These are phyloP conservation scores for Hypoxylon rubiginosum DNA, from an alignment of 2,329 filamentous ascomycete genomes.

Conservation along the genomic window DNA sequence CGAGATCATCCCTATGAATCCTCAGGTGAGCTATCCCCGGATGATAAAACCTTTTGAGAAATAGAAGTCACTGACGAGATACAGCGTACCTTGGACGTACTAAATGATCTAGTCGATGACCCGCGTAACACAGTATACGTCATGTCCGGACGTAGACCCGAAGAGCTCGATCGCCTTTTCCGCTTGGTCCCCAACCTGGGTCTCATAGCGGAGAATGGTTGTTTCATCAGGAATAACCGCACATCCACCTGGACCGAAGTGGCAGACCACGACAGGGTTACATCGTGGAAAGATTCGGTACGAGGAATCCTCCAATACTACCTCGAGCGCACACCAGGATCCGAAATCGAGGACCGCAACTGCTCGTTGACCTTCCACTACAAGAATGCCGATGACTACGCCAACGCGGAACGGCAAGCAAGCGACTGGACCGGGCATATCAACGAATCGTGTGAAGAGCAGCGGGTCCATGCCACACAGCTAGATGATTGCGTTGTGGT, in stretches of 20 bases:
- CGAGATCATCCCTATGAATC: conserved; percentile 87
- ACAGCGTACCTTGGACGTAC: conserved; percentile 82
- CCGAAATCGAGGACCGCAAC: conserved; percentile 89
- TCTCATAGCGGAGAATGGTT: conserved; percentile 94
- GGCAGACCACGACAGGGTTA: conserved; percentile 77
- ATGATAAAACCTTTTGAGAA: not conserved
- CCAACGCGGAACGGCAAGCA: conserved; percentile 81
- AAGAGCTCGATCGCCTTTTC: conserved; percentile 90
- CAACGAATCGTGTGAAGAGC: conserved; percentile 89
- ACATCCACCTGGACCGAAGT: conserved; percentile 81
- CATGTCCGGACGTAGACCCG: conserved; percentile 89
- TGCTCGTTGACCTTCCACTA: conserved; percentile 94
- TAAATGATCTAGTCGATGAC: conserved; percentile 86
- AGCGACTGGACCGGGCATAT: conserved; percentile 94
- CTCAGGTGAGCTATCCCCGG: conserved; percentile 62
- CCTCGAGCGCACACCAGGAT: conserved; percentile 87
- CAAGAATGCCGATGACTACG: conserved; percentile 82
- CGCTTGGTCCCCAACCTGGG: conserved; percentile 85
- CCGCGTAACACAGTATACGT: conserved; percentile 89
- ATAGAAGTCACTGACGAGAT: conserved; percentile 24
- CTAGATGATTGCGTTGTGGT: conserved; percentile 85
- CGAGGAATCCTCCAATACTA: conserved; percentile 89
- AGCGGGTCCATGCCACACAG: conserved; percentile 86
- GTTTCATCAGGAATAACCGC: conserved; percentile 82
- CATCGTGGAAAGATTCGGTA: conserved; percentile 86